phyloP scores from a whole-genome alignment of 768 basidiomycete genomes.

The Rossbeevera mucosa region DNA sequence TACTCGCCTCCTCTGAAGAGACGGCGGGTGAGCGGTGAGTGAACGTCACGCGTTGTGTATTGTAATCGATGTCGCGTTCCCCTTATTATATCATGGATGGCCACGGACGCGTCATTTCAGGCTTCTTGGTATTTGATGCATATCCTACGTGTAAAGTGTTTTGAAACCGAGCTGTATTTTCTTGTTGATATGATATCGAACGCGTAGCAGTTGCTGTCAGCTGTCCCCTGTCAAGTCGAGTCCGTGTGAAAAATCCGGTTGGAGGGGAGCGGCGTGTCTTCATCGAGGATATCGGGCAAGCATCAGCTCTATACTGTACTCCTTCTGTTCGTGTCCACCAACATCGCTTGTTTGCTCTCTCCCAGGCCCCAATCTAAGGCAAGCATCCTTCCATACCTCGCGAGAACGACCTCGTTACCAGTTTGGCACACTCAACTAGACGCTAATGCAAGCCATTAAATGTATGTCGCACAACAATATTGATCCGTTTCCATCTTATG shows the following conservation, averaged over 20 bases:
- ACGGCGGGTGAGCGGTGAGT: conserved; percentile 38
- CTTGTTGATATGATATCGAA: conserved; percentile 3
- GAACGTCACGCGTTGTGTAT: conserved; percentile 18
- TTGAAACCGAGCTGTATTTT: conserved; percentile 28
- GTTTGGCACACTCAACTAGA: conserved; percentile 14
- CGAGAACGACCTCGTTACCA: conserved; percentile 7
- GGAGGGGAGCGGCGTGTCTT: conserved; percentile 13
- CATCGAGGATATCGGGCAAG: conserved; percentile 28
- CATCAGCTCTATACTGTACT: conserved; percentile 21
- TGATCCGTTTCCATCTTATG: conserved; percentile 29
- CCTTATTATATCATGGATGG: conserved; percentile 11
- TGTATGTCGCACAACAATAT: conserved; percentile 45
- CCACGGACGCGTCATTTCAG: conserved; percentile 5
- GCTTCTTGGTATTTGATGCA: conserved; percentile 11
- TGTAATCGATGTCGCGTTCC: conserved; percentile 11
- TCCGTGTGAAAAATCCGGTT: conserved; percentile 25
- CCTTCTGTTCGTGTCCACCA: conserved; percentile 14
- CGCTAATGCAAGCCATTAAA: conserved; percentile 84
- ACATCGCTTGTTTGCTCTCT: conserved; percentile 1
- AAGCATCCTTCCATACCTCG: background rate
- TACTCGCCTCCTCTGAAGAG: conserved; percentile 47
- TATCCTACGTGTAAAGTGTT: conserved; percentile 34
- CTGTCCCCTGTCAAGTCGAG: background rate
- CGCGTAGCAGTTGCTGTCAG: conserved; percentile 6
- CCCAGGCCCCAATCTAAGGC: conserved; percentile 3